Evolutionary conservation across 2,329 filamentous ascomycete species (phyloP).

Genomic region (Penicillium sp.): DNA sequence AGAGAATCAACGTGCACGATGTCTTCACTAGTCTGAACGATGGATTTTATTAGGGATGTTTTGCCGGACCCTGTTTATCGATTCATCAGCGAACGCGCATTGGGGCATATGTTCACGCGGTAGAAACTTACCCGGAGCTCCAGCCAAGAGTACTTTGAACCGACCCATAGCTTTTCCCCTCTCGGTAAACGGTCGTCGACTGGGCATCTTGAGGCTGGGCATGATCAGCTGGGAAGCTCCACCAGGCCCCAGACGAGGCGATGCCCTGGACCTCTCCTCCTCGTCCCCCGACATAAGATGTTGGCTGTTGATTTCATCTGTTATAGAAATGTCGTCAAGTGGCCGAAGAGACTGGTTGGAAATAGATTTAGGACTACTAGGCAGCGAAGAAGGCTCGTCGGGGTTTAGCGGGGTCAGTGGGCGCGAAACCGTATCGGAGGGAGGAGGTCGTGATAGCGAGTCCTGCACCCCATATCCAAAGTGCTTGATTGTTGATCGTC

Average conservation of each 20-base stretch:
- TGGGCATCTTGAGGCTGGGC: constrained; percentile 91
- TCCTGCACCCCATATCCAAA: constrained; percentile 19
- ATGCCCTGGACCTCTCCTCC: constrained; percentile 44
- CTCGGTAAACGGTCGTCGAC: constrained; percentile 84
- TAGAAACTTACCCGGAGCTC: constrained; percentile 63
- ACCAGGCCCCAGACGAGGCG: constrained; percentile 32
- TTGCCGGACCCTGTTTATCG: constrained; percentile 69
- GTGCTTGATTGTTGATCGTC: constrained; percentile 34
- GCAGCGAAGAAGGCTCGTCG: constrained; percentile 50
- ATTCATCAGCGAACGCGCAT: neutral
- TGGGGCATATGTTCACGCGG: neutral
- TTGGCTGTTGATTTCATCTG: constrained; percentile 57
- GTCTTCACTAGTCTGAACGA: constrained; percentile 82
- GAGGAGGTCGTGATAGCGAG: constrained; percentile 19
- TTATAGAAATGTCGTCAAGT: constrained; percentile 56
- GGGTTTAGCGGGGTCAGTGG: constrained; percentile 52
- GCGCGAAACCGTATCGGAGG: constrained; percentile 34
- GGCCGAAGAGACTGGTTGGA: constrained; percentile 59
- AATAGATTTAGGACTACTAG: constrained; percentile 59
- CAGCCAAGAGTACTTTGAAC: constrained; percentile 84
- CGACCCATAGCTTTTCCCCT: constrained; percentile 78
- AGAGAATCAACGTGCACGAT: constrained; percentile 81
- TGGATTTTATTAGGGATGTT: constrained; percentile 81
- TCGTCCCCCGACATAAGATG: constrained; percentile 56
- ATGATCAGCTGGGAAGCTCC: constrained; percentile 79